Percentiles rank a stretch among this genome's conserved stretches.
These are phyloP conservation scores for Scheffersomyces illinoinensis DNA, from an alignment of 1,139 yeast species.

Conservation along the genomic window DNA sequence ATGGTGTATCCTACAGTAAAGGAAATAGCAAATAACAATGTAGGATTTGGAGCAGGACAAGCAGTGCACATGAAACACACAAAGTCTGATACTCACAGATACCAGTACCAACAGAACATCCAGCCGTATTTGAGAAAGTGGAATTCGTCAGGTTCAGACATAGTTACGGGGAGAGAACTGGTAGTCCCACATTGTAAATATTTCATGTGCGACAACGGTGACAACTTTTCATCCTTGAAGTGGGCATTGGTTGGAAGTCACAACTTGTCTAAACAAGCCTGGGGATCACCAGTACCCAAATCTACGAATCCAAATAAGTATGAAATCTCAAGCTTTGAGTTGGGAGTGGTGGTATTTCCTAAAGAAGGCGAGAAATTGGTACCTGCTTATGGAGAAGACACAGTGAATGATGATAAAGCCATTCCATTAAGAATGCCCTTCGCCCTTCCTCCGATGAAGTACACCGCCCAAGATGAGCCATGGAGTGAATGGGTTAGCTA, in stretches of 20 bases:
- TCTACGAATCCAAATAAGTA: conserved; percentile 18
- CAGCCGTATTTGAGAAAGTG: conserved; percentile 37
- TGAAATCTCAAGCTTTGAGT: conserved; percentile 50
- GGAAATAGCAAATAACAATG: conserved; percentile 46
- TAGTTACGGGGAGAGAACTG: conserved; percentile 30
- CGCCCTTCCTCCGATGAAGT: conserved; percentile 47
- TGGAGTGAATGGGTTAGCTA: conserved; percentile 41
- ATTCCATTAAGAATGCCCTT: conserved; percentile 55
- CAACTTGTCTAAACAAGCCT: conserved; percentile 65
- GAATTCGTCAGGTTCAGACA: conserved; percentile 16
- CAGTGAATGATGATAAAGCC: conserved; percentile 11
- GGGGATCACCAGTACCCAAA: conserved; percentile 53
- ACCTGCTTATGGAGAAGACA: conserved; percentile 46
- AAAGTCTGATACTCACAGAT: conserved; percentile 18
- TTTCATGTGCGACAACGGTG: conserved; percentile 46
- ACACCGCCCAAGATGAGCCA: conserved; percentile 42
- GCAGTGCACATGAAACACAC: conserved; percentile 55
- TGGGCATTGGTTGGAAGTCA: conserved; percentile 73
- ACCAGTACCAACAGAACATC: conserved; percentile 34
- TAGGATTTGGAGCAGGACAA: conserved; percentile 52
- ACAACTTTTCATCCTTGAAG: conserved; percentile 48
- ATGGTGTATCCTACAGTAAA: conserved; percentile 55
- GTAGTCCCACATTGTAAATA: conserved; percentile 44
- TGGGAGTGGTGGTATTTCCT: conserved; percentile 47
- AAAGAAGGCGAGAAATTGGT: conserved; percentile 19